A percentile compares a stretch with the other conserved stretches of the same genome.
Evolutionary conservation across 1,284 basidiomycete genomes (phyloP).

Genomic region (Volvariella volvacea): DNA sequence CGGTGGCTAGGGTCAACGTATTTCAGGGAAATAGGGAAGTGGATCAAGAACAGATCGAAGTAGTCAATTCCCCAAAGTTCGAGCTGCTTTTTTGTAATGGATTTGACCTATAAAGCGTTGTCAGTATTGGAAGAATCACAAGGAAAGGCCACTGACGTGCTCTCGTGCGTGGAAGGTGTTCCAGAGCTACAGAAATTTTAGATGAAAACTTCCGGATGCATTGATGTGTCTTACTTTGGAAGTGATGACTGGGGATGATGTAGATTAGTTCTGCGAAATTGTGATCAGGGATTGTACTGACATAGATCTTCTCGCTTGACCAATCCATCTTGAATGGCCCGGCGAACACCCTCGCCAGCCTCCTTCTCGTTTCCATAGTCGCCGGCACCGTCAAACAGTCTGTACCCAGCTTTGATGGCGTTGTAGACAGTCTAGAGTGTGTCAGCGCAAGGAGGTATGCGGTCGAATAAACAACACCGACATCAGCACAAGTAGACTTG

Average conservation of each 20-base stretch:
- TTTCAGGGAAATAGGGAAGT: constrained; percentile 73
- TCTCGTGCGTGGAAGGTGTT: constrained; percentile 74
- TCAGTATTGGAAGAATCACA: neutral
- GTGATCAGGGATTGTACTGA: constrained; percentile 28
- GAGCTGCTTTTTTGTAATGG: constrained; percentile 56
- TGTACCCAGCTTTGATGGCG: constrained; percentile 70
- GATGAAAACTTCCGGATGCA: constrained; percentile 4
- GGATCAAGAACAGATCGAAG: constrained; percentile 72
- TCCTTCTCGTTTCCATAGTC: constrained; percentile 88
- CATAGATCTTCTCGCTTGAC: constrained; percentile 75
- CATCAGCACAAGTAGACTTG: constrained; percentile 52
- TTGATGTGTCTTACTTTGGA: constrained; percentile 41
- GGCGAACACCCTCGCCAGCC: constrained; percentile 67
- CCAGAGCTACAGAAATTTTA: constrained; percentile 51
- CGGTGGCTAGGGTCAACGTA: constrained; percentile 71
- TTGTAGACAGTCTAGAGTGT: constrained; percentile 44
- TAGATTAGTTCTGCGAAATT: constrained; percentile 1
- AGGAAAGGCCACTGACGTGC: constrained; percentile 33
- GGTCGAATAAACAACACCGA: constrained; percentile 22
- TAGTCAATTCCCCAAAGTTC: constrained; percentile 73
- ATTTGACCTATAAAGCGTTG: constrained; percentile 38
- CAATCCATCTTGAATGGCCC: constrained; percentile 71
- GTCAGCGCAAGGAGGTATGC: neutral
- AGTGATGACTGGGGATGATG: constrained; percentile 46
- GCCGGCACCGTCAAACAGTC: constrained; percentile 78